These are phyloP conservation scores for Solanum virginianum DNA, from an alignment of 257 asterid species.

Conservation along the genomic window DNA sequence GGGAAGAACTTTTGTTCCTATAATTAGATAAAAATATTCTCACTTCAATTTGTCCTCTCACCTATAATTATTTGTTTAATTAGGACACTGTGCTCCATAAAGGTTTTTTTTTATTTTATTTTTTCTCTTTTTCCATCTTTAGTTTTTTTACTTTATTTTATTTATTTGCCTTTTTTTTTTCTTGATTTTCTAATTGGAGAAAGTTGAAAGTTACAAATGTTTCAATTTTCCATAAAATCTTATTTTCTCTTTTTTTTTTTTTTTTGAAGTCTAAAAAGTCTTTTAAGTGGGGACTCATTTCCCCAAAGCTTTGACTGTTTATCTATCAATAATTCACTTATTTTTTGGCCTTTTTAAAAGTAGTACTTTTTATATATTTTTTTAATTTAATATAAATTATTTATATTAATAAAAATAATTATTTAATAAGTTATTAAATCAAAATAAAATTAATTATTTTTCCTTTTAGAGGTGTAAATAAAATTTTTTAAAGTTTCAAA, in stretches of 20 bases:
- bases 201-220: not conserved
- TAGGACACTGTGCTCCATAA: constrained; percentile 35
- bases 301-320: not conserved
- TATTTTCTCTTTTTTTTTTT: not conserved
- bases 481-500: no score
- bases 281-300: not conserved
- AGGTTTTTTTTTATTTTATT: constrained; percentile 12
- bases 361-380: no score
- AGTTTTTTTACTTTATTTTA: not conserved
- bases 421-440: no score
- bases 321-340: not conserved
- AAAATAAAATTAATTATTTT: no score
- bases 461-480: no score
- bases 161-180: not conserved
- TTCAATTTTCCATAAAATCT: not conserved
- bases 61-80: not conserved
- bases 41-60: not conserved
- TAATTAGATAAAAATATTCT: not conserved
- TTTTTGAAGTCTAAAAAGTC: not conserved
- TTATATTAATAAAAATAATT: no score
- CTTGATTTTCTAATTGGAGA: not conserved
- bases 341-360: not conserved
- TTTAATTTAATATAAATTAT: no score
- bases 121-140: constrained; percentile 3
- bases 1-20: no score